Evolutionary conservation across 116 monocot genomes (phyloP).

Genomic region (Iris pallida): DNA sequence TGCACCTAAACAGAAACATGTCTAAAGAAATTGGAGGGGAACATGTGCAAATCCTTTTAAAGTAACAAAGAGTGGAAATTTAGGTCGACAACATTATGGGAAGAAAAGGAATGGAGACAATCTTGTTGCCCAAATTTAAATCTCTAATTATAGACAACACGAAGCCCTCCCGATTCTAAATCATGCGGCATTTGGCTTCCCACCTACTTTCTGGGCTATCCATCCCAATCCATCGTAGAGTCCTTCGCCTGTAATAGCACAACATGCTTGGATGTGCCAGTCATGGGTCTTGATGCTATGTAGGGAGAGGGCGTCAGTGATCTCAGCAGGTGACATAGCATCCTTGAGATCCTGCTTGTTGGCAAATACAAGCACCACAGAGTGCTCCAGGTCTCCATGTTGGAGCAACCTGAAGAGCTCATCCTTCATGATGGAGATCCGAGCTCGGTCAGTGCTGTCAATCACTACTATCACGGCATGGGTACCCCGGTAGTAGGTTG

Average conservation of each 20-base stretch:
- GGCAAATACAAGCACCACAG: slow-evolving; percentile 83
- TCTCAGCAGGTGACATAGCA: slow-evolving; percentile 91
- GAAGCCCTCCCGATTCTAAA: background rate
- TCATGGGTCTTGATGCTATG: slow-evolving; percentile 96
- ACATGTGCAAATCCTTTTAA: no score
- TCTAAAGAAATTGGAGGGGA: no score
- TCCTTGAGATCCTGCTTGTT: slow-evolving; percentile 99
- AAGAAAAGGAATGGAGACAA: background rate
- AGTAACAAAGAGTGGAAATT: background rate
- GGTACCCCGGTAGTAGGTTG: slow-evolving; percentile 83
- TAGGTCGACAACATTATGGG: background rate
- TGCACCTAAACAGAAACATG: no score
- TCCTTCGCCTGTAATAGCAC: slow-evolving; percentile 78
- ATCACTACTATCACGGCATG: slow-evolving; percentile 85
- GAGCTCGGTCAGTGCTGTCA: slow-evolving; percentile 85
- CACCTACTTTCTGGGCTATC: slow-evolving; percentile 76
- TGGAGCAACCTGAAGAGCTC: slow-evolving; percentile 79
- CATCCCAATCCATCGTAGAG: slow-evolving; percentile 87
- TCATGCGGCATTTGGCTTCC: slow-evolving; percentile 24
- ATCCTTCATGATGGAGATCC: slow-evolving; percentile 87
- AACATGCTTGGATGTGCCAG: slow-evolving; percentile 94
- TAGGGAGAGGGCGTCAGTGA: slow-evolving; percentile 78
- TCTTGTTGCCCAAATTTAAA: no score
- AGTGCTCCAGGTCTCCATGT: slow-evolving; percentile 65
- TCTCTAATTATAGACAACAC: no score